A percentile compares a stretch with the other conserved stretches of the same genome.
These are phyloP conservation scores for Ophiosphaerella narmari DNA, from an alignment of 2,329 filamentous ascomycete species.

Conservation along the genomic window DNA sequence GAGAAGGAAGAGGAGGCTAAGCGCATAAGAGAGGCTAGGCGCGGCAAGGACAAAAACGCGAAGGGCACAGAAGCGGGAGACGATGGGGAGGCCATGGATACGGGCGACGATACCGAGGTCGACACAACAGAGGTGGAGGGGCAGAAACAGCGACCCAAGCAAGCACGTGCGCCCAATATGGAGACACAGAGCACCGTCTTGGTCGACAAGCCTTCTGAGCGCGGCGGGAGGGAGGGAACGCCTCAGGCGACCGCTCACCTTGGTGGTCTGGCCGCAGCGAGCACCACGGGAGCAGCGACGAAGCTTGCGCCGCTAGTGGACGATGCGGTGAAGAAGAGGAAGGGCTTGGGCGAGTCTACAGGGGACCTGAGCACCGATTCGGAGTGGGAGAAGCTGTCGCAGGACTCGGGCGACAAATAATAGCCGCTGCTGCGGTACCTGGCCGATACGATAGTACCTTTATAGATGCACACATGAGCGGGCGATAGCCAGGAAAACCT, in stretches of 20 bases:
- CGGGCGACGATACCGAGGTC: constrained; percentile 53
- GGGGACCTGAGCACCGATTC: constrained; percentile 80
- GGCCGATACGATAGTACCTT: background rate
- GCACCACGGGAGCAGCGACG: constrained; percentile 37
- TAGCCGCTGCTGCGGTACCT: background rate
- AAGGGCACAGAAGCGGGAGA: constrained; percentile 19
- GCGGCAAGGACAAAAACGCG: constrained; percentile 50
- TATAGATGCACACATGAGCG: constrained; percentile 25
- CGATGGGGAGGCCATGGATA: constrained; percentile 49
- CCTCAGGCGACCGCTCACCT: constrained; percentile 17
- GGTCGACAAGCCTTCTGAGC: constrained; percentile 32
- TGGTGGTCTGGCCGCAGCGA: constrained; percentile 21
- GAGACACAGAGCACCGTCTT: constrained; percentile 44
- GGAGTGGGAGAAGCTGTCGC: constrained; percentile 94
- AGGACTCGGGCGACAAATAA: constrained; percentile 46
- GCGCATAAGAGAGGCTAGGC: constrained; percentile 47
- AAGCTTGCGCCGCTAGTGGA: constrained; percentile 36
- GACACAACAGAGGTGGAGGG: constrained; percentile 41
- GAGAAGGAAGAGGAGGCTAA: constrained; percentile 56
- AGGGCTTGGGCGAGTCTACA: constrained; percentile 52
- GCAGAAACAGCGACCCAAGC: constrained; percentile 28
- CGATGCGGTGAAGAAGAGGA: constrained; percentile 52
- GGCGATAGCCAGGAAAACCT: constrained; percentile 25
- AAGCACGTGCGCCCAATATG: constrained; percentile 20
- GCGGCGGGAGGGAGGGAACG: constrained; percentile 19